Percentiles rank a stretch among this genome's conserved stretches.
phyloP scores from a whole-genome alignment of 2,329 filamentous ascomycete species.

The Bipolaris sorokiniana region DNA sequence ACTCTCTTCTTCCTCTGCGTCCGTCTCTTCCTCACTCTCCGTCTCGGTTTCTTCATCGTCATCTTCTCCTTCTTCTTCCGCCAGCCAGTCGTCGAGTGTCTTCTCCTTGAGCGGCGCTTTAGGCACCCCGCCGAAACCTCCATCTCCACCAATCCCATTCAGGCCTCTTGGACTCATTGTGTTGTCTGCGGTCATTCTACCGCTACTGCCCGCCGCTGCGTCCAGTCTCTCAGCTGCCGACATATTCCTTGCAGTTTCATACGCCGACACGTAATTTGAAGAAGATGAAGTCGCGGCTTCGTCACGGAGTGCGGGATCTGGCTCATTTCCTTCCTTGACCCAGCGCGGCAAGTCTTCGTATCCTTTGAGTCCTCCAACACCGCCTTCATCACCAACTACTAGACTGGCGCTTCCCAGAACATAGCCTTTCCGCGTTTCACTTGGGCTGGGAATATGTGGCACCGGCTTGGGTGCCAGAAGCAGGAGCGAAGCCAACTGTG shows the following conservation, averaged over 20 bases:
- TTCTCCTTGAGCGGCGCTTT: slow-evolving; percentile 63
- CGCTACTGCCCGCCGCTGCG: slow-evolving; percentile 55
- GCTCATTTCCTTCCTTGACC: slow-evolving; percentile 81
- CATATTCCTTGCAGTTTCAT: slow-evolving; percentile 49
- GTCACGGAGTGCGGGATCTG: slow-evolving; percentile 75
- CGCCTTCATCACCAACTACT: slow-evolving; percentile 77
- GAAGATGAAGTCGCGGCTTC: slow-evolving; percentile 45
- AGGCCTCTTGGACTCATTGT: slow-evolving; percentile 50
- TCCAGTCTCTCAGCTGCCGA: slow-evolving; percentile 71
- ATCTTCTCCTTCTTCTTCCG: slow-evolving; percentile 60
- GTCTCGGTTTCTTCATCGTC: slow-evolving; percentile 53
- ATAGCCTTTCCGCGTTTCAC: slow-evolving; percentile 78
- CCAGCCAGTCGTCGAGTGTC: slow-evolving; percentile 91
- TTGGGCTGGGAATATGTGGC: slow-evolving; percentile 87
- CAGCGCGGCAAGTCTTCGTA: slow-evolving; percentile 86
- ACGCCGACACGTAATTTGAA: slow-evolving; percentile 36
- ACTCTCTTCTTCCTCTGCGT: slow-evolving; percentile 53
- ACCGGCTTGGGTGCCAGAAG: slow-evolving; percentile 93
- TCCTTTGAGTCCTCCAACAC: slow-evolving; percentile 70
- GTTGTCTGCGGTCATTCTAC: slow-evolving; percentile 45
- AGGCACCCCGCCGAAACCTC: slow-evolving; percentile 13
- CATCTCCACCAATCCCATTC: slow-evolving; percentile 54
- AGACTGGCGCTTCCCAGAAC: slow-evolving; percentile 84
- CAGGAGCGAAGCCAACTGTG: slow-evolving; percentile 86
- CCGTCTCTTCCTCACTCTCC: slow-evolving; percentile 68